phyloP scores from a whole-genome alignment of 2,329 filamentous ascomycete genomes.

The Aspergillus sp. region DNA sequence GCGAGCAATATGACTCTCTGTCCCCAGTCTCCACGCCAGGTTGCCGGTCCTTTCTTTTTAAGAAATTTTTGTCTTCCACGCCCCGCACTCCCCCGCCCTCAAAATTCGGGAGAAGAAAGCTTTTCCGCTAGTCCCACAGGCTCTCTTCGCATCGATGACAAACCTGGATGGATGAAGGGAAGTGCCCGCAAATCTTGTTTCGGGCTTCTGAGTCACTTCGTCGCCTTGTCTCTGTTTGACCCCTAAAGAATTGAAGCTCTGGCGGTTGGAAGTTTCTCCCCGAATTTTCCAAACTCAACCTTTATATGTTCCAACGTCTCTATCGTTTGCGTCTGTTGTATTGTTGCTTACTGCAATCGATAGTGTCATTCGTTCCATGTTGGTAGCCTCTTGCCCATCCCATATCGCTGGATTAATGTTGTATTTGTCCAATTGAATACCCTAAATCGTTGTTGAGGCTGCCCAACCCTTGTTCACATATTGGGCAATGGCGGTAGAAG shows the following conservation, averaged over 20 bases:
- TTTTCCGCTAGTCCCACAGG: background rate
- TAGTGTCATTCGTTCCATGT: background rate
- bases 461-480: background rate
- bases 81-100: background rate
- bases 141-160: background rate
- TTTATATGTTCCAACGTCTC: background rate
- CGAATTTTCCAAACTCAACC: background rate
- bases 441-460: background rate
- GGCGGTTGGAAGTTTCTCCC: background rate
- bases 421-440: background rate
- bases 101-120: background rate
- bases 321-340: background rate
- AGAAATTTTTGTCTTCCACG: background rate
- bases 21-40: background rate
- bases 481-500: constrained; percentile 6
- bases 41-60: constrained; percentile 5
- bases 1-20: constrained; percentile 4
- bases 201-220: constrained; percentile 1
- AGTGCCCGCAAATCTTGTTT: background rate
- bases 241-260: background rate
- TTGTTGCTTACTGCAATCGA: background rate
- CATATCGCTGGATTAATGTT: background rate
- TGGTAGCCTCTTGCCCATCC: background rate
- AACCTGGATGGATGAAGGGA: background rate
- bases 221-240: background rate